A percentile compares a stretch with the other conserved stretches of the same genome.
Evolutionary conservation across 2,329 filamentous ascomycete genomes (phyloP).

Genomic region (Aspergillus terreus): DNA sequence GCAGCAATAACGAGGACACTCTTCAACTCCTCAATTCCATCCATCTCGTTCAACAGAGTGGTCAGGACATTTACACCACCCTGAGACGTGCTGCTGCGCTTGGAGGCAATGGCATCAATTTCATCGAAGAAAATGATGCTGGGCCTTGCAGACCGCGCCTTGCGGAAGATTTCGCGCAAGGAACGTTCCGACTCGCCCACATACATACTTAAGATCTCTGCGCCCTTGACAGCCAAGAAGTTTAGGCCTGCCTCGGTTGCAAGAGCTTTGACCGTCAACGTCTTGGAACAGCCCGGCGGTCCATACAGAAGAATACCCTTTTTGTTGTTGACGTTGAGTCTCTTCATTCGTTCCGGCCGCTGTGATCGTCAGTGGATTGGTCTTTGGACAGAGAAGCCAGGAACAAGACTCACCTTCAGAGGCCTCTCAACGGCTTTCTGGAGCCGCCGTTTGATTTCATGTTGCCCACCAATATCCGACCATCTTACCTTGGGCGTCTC

Average conservation of each 20-base stretch:
- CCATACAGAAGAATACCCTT: constrained; percentile 89
- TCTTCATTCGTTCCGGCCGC: constrained; percentile 49
- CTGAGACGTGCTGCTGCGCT: constrained; percentile 49
- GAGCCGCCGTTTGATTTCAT: constrained; percentile 67
- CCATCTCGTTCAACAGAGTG: constrained; percentile 90
- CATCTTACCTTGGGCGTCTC: constrained; percentile 83
- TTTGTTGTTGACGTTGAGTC: constrained; percentile 56
- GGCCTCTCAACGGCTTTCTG: constrained; percentile 58
- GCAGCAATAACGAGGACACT: constrained; percentile 85
- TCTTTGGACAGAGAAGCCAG: neutral
- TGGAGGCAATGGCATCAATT: constrained; percentile 77
- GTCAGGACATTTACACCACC: constrained; percentile 75
- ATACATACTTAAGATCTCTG: constrained; percentile 93
- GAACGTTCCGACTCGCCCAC: constrained; percentile 90
- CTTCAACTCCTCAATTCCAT: constrained; percentile 80
- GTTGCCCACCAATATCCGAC: constrained; percentile 84
- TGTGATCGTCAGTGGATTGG: constrained; percentile 20
- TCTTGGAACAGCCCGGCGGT: constrained; percentile 92
- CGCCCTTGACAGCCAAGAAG: constrained; percentile 91
- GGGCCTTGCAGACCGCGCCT: constrained; percentile 78
- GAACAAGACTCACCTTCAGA: constrained; percentile 43
- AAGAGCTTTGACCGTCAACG: constrained; percentile 82
- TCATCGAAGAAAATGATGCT: constrained; percentile 98
- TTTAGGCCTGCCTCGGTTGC: constrained; percentile 89
- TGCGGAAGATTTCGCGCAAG: constrained; percentile 78